A percentile compares a stretch with the other conserved stretches of the same genome.
phyloP scores from a whole-genome alignment of 805 yeast genomes.

The Kuraishia hungarica region DNA sequence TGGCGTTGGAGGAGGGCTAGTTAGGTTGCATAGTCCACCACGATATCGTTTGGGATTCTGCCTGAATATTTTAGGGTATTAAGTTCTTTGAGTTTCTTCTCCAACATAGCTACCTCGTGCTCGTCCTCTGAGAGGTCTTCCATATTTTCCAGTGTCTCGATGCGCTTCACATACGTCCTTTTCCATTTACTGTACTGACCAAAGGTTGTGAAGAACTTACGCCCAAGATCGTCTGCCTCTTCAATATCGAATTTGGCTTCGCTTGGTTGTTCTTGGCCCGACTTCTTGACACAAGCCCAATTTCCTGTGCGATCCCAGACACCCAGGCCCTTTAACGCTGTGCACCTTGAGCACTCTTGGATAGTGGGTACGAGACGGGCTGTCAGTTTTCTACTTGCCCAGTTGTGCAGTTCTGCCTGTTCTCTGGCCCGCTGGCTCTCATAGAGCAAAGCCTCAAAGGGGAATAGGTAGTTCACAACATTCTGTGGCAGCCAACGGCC shows the following conservation, averaged over 20 bases:
- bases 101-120: slow-evolving; percentile 9
- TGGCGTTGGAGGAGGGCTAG: background rate
- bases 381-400: slow-evolving; percentile 11
- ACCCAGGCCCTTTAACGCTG: slow-evolving; percentile 14
- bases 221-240: slow-evolving; percentile 15
- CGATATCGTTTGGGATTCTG: slow-evolving; percentile 3
- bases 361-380: slow-evolving; percentile 22
- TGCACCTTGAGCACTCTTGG: slow-evolving; percentile 21
- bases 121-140: slow-evolving; percentile 11
- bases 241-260: background rate
- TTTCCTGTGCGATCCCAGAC: slow-evolving; percentile 21
- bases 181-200: slow-evolving; percentile 17
- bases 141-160: slow-evolving; percentile 10
- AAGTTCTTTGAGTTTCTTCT: slow-evolving; percentile 10
- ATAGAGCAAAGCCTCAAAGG: slow-evolving; percentile 13
- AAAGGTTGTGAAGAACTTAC: slow-evolving; percentile 14
- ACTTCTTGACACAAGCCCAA: slow-evolving; percentile 18
- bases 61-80: slow-evolving; percentile 7
- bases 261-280: background rate
- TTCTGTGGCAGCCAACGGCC: slow-evolving; percentile 24
- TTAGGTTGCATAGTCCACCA: background rate
- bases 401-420: background rate
- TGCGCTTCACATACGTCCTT: slow-evolving; percentile 4
- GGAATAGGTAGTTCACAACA: slow-evolving; percentile 16
- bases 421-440: slow-evolving; percentile 4